phyloP scores from a whole-genome alignment of 2,329 filamentous ascomycete species.

The Penicillium sp. region DNA sequence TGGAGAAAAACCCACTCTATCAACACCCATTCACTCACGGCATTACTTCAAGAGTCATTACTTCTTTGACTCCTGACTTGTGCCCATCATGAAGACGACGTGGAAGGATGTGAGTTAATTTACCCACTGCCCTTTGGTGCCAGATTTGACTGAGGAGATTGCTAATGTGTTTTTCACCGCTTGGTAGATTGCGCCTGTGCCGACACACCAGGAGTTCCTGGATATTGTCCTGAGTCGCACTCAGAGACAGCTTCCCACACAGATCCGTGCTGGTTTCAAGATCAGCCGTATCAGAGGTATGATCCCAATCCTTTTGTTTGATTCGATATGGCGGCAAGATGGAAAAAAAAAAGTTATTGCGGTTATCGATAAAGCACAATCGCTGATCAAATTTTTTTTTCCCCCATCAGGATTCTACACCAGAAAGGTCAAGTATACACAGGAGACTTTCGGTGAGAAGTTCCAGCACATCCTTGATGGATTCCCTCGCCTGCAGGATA shows the following conservation, averaged over 20 bases:
- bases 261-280: slow-evolving; percentile 94
- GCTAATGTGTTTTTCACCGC: slow-evolving; percentile 43
- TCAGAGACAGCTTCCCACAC: slow-evolving; percentile 87
- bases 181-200: slow-evolving; percentile 72
- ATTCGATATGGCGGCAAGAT: slow-evolving; percentile 1
- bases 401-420: slow-evolving; percentile 75
- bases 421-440: slow-evolving; percentile 95
- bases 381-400: slow-evolving; percentile 32
- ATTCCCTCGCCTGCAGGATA: slow-evolving; percentile 88
- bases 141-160: slow-evolving; percentile 2
- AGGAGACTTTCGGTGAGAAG: slow-evolving; percentile 96
- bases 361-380: slow-evolving; percentile 29
- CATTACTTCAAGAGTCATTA: slow-evolving; percentile 28
- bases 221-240: slow-evolving; percentile 95
- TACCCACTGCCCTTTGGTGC: background rate
- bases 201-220: slow-evolving; percentile 91
- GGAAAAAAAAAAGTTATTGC: slow-evolving; percentile 18
- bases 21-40: slow-evolving; percentile 25
- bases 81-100: slow-evolving; percentile 57
- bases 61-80: slow-evolving; percentile 26
- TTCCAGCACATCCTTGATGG: slow-evolving; percentile 85
- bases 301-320: background rate
- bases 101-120: slow-evolving; percentile 54
- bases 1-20: slow-evolving; percentile 25
- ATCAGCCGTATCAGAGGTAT: slow-evolving; percentile 81